Evolutionary conservation across 306 rosid genomes (phyloP).

Genomic region (Inga oerstediana): DNA sequence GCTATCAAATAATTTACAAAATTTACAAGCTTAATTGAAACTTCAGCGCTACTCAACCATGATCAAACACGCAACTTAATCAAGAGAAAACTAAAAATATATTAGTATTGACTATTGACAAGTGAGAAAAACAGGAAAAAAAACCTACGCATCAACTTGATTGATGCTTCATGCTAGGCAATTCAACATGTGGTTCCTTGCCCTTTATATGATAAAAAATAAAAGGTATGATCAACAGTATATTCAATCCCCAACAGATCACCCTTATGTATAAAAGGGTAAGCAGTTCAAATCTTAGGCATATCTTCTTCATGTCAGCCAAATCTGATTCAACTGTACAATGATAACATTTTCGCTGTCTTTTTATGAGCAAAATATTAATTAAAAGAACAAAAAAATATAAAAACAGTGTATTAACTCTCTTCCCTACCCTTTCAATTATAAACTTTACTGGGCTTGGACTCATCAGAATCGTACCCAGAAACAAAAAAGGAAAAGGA

Average conservation of each 20-base stretch:
- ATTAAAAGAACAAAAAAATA: background rate
- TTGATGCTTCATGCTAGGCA: conserved; percentile 12
- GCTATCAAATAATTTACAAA: background rate
- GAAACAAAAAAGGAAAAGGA: background rate
- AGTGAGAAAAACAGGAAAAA: conserved; percentile 1
- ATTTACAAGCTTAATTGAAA: conserved; percentile 14
- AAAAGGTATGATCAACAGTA: background rate
- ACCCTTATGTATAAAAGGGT: background rate
- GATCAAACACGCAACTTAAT: conserved; percentile 24
- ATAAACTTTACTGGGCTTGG: background rate
- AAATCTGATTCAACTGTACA: conserved; percentile 6
- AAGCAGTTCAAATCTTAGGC: background rate
- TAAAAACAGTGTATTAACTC: background rate
- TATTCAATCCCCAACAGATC: conserved; percentile 27
- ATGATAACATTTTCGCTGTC: background rate
- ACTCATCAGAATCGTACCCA: background rate
- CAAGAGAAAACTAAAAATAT: conserved; percentile 24
- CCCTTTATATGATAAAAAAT: background rate
- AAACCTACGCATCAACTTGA: background rate
- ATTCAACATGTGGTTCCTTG: conserved; percentile 18
- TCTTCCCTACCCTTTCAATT: too few relatives aligned
- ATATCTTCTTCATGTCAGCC: conserved; percentile 6
- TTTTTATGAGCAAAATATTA: background rate
- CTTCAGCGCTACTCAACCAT: background rate
- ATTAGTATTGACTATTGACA: background rate